Evolutionary conservation across 2,329 filamentous ascomycete genomes (phyloP), one percentile per base, ranked within the genome.

Genomic region (Camillea tinctor): DNA sequence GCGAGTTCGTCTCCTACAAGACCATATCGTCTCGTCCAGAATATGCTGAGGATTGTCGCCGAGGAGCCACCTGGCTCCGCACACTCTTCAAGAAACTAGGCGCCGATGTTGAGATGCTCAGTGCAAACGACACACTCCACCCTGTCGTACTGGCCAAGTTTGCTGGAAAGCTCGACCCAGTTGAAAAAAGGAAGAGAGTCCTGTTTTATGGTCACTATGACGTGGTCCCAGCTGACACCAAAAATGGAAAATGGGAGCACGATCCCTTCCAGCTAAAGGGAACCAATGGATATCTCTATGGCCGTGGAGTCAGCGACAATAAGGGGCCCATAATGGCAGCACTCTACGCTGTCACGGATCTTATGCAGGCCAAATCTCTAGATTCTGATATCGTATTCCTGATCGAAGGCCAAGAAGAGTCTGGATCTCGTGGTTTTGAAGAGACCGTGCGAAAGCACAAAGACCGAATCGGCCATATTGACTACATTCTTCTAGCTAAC

Each of bases 171-270:
- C 86, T 83, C 61, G 82, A 86, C 11, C 84, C 87, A 1, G 79
- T 85, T 0, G 82, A 84, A 23, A 80, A 85, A 23, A 85, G 91
- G 19, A 97, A 95, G 77, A 93, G 92, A 26, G 91, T 98, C 8
- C 79, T 99, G 0, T 99, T 99, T 73, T 99, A 99, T 71, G 95
- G 96, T 0, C 95, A 99, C 73, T 99, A 99, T 79, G 95, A 99
- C 72, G 93, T 99, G 2, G 95, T 99, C 3, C 86, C 93, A 0
- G 95, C 95, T 0, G 92, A 97, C 66, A 88, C 89, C 44, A 90
- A 90, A 64, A 87, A 89, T 59, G 85, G 86, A 44, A 94, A 92
- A 66, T 99, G 95, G 95, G 83, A 86, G 48, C 88, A 87, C 1
- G 91, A 98, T 64, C 96, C 95, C 0, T 99, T 98, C 73, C 83